Evolutionary conservation across 179 eudicot species (phyloP), one percentile per base, ranked within the genome.

Genomic region (Silene vulgaris): DNA sequence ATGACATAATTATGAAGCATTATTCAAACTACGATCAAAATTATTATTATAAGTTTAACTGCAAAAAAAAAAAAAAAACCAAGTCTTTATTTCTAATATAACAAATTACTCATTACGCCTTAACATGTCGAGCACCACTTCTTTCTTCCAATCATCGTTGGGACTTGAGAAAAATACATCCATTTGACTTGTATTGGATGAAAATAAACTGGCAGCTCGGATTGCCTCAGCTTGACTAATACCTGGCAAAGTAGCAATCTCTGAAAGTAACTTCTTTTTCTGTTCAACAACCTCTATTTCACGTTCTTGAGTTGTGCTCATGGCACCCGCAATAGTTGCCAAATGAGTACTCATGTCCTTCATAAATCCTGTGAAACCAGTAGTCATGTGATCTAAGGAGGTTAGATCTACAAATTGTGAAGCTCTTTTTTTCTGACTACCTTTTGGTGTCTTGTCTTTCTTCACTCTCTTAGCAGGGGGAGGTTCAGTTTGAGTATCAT

Each of bases 201-300:
- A 66, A 66, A 66, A 29, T 6, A 28, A 32, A 32, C 45, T 2
- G 0, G 70, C 70, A 32, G n/a, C 43, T 66, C 48, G 13, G 29
- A 66, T 66, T 32, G 70, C 40, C 45, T 66, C 43, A 14, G 70
- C 43, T 29, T 66, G 70, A 66, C 48, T 66, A 66, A 32, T 66
- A 45, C 52, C 52, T 5, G 14, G 52, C 2, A 45, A 45, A 45
- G 13, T 2, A 45, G 14, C 11, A 45, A 66, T 66, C 48, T 66
- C 8, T 32, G 17, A 66, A 4, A 66, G 48, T 62, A 69, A 30
- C 54, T 7, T 32, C 30, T 57, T 73, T 29, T 73, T 73, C 28
- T 54, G 67, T 11, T 59, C 75, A 59, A 59, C 43, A n/a, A 59
- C 29, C 17, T 73, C 66, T 35, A 67, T 13, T 16, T 75, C 73